Percentiles rank a stretch among this genome's conserved stretches.
These are phyloP conservation scores for Alternaria postmessia DNA, from an alignment of 2,329 filamentous ascomycete genomes.

Conservation along the genomic window DNA sequence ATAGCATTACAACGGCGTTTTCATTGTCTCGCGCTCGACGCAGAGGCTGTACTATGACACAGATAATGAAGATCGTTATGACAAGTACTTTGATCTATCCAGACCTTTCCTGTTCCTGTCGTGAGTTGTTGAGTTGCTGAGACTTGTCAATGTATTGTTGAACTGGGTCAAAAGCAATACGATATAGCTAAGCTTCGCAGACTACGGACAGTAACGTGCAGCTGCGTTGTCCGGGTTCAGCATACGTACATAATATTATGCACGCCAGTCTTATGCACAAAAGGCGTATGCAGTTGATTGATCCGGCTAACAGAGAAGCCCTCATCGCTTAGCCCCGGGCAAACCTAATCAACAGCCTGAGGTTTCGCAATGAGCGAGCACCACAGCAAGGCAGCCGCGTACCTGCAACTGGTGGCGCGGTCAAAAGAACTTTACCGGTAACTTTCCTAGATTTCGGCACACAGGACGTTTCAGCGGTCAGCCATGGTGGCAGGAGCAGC, in stretches of 20 bases:
- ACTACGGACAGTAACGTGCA: not conserved
- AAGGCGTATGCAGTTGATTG: not conserved
- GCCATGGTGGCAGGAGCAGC: constrained; percentile 3
- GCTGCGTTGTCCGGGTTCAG: not conserved
- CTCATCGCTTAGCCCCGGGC: not conserved
- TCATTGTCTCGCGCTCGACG: not conserved
- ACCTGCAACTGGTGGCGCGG: constrained; percentile 1
- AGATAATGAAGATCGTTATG: not conserved
- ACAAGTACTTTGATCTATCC: not conserved
- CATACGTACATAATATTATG: not conserved
- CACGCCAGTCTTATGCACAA: not conserved
- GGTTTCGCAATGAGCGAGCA: not conserved
- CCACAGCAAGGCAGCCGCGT: not conserved
- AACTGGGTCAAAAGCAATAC: not conserved
- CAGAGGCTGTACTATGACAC: not conserved
- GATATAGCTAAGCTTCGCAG: not conserved
- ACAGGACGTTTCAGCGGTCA: constrained; percentile 5
- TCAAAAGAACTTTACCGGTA: not conserved
- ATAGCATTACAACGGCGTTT: constrained; percentile 7
- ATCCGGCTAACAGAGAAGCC: not conserved
- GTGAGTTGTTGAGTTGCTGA: not conserved
- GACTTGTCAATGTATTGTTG: not conserved
- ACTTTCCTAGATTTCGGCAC: not conserved
- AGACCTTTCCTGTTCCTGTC: not conserved
- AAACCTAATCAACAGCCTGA: not conserved